These are phyloP conservation scores for Candida sojae DNA, from an alignment of 1,139 yeast genomes.

Conservation along the genomic window DNA sequence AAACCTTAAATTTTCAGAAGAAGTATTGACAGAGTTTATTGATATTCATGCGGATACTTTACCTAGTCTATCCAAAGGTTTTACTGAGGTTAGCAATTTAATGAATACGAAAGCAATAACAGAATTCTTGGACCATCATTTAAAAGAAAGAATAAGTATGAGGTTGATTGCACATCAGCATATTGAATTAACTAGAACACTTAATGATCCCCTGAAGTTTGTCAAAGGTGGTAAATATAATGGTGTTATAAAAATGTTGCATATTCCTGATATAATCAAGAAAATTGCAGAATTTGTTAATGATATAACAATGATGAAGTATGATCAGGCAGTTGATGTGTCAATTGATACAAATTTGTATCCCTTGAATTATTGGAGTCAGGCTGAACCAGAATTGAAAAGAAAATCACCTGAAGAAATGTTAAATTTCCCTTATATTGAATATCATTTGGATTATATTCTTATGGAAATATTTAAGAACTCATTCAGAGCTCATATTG, in stretches of 20 bases:
- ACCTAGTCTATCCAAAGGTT: slow-evolving; percentile 78
- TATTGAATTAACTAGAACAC: slow-evolving; percentile 52
- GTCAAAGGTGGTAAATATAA: slow-evolving; percentile 48
- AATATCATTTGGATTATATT: slow-evolving; percentile 84
- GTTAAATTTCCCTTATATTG: slow-evolving; percentile 70
- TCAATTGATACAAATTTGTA: slow-evolving; percentile 50
- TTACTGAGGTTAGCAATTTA: slow-evolving; percentile 67
- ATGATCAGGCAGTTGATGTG: slow-evolving; percentile 69
- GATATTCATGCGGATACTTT: slow-evolving; percentile 82
- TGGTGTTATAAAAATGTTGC: slow-evolving; percentile 70
- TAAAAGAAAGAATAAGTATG: slow-evolving; percentile 83
- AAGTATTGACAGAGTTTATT: slow-evolving; percentile 58
- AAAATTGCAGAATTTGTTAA: slow-evolving; percentile 75
- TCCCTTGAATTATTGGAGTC: slow-evolving; percentile 36
- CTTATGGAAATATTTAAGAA: slow-evolving; percentile 86
- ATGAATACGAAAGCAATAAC: slow-evolving; percentile 55
- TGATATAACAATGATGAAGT: slow-evolving; percentile 79
- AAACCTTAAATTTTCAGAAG: slow-evolving; percentile 48
- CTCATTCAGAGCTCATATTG: slow-evolving; percentile 83
- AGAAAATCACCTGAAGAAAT: slow-evolving; percentile 20
- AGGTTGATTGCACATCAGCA: slow-evolving; percentile 86
- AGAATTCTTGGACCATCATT: slow-evolving; percentile 69
- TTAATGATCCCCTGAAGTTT: slow-evolving; percentile 24
- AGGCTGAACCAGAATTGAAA: slow-evolving; percentile 26
- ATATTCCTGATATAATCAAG: slow-evolving; percentile 59